These are phyloP conservation scores for Yamadazyma jaroonii DNA, from an alignment of 1,139 yeast genomes.

Conservation along the genomic window DNA sequence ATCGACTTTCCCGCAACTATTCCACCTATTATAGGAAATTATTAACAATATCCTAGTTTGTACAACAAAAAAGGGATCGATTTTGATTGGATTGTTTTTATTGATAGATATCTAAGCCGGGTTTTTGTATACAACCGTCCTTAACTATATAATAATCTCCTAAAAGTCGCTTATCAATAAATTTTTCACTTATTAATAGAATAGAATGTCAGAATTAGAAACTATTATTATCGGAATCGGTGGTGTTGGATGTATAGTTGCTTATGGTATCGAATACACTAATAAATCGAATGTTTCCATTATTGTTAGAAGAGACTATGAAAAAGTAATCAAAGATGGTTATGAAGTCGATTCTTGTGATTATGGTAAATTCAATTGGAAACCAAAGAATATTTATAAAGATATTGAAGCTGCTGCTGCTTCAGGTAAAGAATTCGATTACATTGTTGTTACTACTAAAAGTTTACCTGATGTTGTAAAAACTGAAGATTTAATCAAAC, in stretches of 20 bases:
- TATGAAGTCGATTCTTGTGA: constrained; percentile 58
- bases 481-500: constrained; percentile 55
- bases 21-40: no score
- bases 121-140: background rate
- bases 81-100: no score
- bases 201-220: constrained; percentile 1
- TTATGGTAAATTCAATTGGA: constrained; percentile 57
- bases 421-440: constrained; percentile 50
- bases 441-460: constrained; percentile 63
- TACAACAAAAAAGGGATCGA: no score
- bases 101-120: background rate
- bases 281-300: constrained; percentile 52
- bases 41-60: no score
- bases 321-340: constrained; percentile 49
- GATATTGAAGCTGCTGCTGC: constrained; percentile 44
- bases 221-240: constrained; percentile 42
- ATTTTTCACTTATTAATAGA: background rate
- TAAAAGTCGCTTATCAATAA: background rate
- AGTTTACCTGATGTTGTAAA: constrained; percentile 64
- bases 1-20: no score
- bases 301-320: constrained; percentile 65
- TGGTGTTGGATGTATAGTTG: constrained; percentile 69
- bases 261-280: constrained; percentile 49
- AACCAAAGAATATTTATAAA: constrained; percentile 46
- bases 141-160: background rate